These are phyloP conservation scores for Diaporthe destruens DNA, from an alignment of 2,329 filamentous ascomycete species.

Conservation along the genomic window DNA sequence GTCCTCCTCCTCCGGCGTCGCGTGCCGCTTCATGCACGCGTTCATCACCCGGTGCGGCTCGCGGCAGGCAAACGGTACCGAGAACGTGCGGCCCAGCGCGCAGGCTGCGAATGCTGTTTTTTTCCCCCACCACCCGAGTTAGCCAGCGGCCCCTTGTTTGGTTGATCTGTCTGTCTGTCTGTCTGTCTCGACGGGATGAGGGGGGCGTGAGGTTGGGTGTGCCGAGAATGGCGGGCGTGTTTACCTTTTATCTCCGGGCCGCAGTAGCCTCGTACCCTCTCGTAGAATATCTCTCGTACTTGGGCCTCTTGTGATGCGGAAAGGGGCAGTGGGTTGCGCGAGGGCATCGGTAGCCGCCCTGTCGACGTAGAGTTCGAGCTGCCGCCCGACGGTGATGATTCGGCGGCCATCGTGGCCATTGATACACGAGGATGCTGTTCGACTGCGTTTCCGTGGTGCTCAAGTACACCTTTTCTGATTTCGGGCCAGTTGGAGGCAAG, in stretches of 20 bases:
- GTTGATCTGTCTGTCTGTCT: neutral
- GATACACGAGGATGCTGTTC: conserved; percentile 7
- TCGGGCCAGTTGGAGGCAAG: neutral
- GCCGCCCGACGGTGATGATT: conserved; percentile 50
- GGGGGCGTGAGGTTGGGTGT: neutral
- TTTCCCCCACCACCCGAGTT: too few species aligned
- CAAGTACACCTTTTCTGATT: neutral
- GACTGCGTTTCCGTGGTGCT: neutral
- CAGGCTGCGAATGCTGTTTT: conserved; percentile 88
- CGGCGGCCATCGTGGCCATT: conserved; percentile 58
- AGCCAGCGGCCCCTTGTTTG: too few species aligned
- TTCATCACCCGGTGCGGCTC: conserved; percentile 89
- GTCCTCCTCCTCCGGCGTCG: conserved; percentile 87
- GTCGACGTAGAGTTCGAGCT: conserved; percentile 44
- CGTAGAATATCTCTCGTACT: conserved; percentile 84
- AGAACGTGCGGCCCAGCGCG: conserved; percentile 86
- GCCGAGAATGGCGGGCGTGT: conserved; percentile 32
- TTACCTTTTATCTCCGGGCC: conserved; percentile 82
- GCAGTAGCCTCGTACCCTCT: conserved; percentile 81
- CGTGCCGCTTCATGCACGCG: conserved; percentile 88
- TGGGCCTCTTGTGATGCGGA: conserved; percentile 85
- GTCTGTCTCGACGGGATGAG: neutral
- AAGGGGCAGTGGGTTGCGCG: conserved; percentile 84
- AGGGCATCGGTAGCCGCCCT: conserved; percentile 61
- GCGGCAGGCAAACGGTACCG: conserved; percentile 88